phyloP scores from a whole-genome alignment of 495 filamentous ascomycete species.

The Echria macrotheca region DNA sequence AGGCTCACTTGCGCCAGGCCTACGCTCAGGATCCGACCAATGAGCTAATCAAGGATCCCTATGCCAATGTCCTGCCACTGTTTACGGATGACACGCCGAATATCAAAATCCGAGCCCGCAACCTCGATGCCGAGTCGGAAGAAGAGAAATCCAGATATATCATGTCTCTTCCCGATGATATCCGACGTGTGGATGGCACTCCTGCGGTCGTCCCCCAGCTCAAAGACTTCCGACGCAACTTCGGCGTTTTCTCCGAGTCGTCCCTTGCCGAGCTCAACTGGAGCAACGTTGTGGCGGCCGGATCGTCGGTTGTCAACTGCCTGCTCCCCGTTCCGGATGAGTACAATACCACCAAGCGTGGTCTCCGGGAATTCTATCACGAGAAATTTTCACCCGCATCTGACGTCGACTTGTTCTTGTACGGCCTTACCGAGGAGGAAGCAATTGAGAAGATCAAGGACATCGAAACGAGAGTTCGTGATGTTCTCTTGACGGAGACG shows the following conservation, averaged over 20 bases:
- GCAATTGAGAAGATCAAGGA: constrained; percentile 76
- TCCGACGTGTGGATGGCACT: constrained; percentile 54
- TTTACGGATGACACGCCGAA: constrained; percentile 52
- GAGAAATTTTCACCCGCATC: constrained; percentile 73
- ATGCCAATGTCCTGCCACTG: constrained; percentile 65
- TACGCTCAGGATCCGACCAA: constrained; percentile 67
- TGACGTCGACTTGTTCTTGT: constrained; percentile 80
- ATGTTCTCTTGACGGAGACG: constrained; percentile 68
- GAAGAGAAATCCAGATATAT: constrained; percentile 63
- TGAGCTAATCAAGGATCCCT: constrained; percentile 50
- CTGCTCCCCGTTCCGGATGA: constrained; percentile 65
- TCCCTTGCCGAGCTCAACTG: constrained; percentile 61
- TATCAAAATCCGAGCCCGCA: constrained; percentile 58
- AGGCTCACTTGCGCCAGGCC: constrained; percentile 59
- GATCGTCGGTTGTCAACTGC: constrained; percentile 68
- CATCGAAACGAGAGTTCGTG: constrained; percentile 64
- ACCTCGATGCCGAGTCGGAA: constrained; percentile 52
- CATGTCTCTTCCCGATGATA: constrained; percentile 55
- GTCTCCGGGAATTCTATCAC: constrained; percentile 69
- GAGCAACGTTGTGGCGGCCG: constrained; percentile 71
- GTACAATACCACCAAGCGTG: constrained; percentile 57
- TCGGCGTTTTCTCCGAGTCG: constrained; percentile 70
- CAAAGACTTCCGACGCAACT: constrained; percentile 68
- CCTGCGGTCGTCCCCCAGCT: constrained; percentile 59
- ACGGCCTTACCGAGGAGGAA: constrained; percentile 66